Evolutionary conservation across 257 asterid genomes (phyloP).

Genomic region (Paulownia fortunei): DNA sequence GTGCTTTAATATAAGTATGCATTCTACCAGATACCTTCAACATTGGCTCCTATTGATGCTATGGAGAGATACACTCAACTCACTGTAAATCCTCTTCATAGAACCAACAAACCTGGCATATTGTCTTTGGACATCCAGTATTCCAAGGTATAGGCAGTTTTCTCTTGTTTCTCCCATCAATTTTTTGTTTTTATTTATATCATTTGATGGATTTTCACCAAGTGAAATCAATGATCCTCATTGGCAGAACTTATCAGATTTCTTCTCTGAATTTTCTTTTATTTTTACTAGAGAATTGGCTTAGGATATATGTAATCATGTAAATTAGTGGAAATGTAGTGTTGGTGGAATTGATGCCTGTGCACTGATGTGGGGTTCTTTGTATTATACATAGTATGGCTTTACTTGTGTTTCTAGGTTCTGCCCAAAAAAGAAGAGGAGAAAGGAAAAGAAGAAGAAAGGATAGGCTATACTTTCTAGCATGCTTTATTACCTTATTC

Average conservation of each 20-base stretch:
- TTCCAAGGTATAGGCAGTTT: slow-evolving; percentile 48
- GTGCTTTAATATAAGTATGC: neutral
- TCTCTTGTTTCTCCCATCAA: neutral
- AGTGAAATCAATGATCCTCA: slow-evolving; percentile 4
- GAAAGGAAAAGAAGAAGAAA: no score
- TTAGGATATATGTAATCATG: neutral
- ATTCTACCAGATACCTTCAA: slow-evolving; percentile 48
- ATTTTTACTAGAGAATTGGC: neutral
- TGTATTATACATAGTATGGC: no score
- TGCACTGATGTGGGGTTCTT: no score
- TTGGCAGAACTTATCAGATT: neutral
- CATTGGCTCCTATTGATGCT: slow-evolving; percentile 58
- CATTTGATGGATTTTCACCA: neutral
- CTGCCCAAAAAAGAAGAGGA: no score
- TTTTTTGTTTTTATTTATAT: neutral
- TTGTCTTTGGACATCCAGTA: slow-evolving; percentile 60
- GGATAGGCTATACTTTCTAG: no score
- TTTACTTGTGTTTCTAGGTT: no score
- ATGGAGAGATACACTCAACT: slow-evolving; percentile 69
- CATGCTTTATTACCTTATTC: no score
- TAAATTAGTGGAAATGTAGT: neutral
- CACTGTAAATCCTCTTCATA: slow-evolving; percentile 67
- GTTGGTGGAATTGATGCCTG: neutral
- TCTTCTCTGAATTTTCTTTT: neutral
- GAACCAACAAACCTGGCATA: slow-evolving; percentile 71